Evolutionary conservation across 163 green algal species (phyloP).

Genomic region (Chlamydomonas reinhardtii): DNA sequence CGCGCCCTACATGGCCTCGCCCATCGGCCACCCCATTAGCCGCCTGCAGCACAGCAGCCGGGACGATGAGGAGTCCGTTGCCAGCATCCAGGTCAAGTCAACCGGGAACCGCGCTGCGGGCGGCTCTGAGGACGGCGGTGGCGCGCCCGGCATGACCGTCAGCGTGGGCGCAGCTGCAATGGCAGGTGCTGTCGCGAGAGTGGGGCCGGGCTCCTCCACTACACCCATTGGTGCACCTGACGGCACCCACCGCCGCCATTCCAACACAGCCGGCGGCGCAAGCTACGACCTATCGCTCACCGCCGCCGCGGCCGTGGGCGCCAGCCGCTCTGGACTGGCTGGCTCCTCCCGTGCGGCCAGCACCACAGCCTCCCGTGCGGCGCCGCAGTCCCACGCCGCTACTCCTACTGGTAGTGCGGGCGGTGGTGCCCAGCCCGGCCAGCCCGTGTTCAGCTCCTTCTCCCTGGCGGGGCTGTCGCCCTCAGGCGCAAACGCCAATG

Average conservation of each 20-base stretch:
- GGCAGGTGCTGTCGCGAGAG: no score
- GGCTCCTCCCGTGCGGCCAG: no score
- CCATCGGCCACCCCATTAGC: neutral
- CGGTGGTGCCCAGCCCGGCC: neutral
- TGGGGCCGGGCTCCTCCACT: no score
- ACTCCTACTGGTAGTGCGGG: no score
- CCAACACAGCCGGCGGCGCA: neutral
- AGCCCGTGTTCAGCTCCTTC: neutral
- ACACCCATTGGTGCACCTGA: no score
- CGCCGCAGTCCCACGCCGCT: neutral
- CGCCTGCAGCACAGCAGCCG: conserved; percentile 37
- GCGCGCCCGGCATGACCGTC: no score
- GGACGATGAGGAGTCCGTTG: neutral
- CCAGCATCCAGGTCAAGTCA: no score
- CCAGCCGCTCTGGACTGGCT: neutral
- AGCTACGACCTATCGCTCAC: conserved; percentile 32
- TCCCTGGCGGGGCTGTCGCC: neutral
- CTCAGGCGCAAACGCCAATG: neutral
- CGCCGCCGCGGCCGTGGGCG: neutral
- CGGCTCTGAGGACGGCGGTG: no score
- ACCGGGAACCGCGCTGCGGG: no score
- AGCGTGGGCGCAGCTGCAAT: no score
- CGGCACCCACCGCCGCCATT: no score
- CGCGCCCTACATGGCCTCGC: conserved; percentile 18
- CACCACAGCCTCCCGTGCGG: no score